Evolutionary conservation across 2,329 filamentous ascomycete genomes (phyloP).

Genomic region (Fusarium tanahbumbuense): DNA sequence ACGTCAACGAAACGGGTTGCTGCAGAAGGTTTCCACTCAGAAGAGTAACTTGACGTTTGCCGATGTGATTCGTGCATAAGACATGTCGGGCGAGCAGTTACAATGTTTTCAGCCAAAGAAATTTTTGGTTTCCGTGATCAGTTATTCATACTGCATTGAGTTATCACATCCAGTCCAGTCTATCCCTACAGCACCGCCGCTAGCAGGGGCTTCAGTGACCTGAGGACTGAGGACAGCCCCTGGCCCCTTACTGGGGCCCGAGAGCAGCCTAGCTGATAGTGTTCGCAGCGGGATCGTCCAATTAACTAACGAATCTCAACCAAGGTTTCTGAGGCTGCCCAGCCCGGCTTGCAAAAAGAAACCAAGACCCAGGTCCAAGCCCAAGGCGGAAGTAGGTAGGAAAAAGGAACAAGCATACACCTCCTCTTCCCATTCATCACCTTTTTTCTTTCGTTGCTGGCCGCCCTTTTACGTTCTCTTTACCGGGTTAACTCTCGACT

Average conservation of each 20-base stretch:
- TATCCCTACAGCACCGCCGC: slow-evolving; percentile 18
- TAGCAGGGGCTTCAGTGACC: slow-evolving; percentile 34
- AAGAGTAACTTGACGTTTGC: slow-evolving; percentile 27
- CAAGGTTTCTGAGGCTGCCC: slow-evolving; percentile 31
- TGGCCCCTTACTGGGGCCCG: slow-evolving; percentile 31
- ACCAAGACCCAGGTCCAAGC: slow-evolving; percentile 20
- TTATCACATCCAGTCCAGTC: slow-evolving; percentile 9
- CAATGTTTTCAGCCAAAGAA: slow-evolving; percentile 16
- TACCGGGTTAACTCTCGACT: slow-evolving; percentile 15
- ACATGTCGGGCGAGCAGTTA: slow-evolving; percentile 3
- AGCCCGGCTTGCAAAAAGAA: slow-evolving; percentile 22
- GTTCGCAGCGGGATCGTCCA: slow-evolving; percentile 15
- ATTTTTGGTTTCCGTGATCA: slow-evolving; percentile 17
- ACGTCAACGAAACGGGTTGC: slow-evolving; percentile 31
- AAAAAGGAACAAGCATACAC: slow-evolving; percentile 41
- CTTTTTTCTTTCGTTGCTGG: slow-evolving; percentile 41
- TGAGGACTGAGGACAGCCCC: slow-evolving; percentile 37
- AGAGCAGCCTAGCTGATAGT: slow-evolving; percentile 18
- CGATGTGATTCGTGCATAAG: slow-evolving; percentile 16
- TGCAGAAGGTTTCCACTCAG: slow-evolving; percentile 30
- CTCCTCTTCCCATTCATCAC: slow-evolving; percentile 35
- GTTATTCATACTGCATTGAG: slow-evolving; percentile 6
- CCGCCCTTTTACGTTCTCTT: slow-evolving; percentile 35
- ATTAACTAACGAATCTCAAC: slow-evolving; percentile 32
- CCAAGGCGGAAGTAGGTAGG: slow-evolving; percentile 34